Evolutionary conservation across 2,329 filamentous ascomycete genomes (phyloP).

Genomic region (Diplodia sapinea): DNA sequence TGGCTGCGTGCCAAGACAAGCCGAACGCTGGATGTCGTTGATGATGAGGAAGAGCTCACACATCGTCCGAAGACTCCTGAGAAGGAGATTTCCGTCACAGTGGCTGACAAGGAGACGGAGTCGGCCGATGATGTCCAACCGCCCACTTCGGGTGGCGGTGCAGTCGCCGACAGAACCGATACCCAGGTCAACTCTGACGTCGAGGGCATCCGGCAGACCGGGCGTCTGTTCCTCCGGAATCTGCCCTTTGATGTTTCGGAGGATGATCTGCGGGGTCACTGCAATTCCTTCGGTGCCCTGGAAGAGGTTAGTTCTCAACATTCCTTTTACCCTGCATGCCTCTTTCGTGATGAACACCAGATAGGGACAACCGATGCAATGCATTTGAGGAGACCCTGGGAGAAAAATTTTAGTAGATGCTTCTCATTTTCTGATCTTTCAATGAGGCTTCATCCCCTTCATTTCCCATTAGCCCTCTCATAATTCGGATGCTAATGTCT

Average conservation of each 20-base stretch:
- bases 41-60: constrained; percentile 60
- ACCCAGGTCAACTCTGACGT: constrained; percentile 47
- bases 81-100: constrained; percentile 29
- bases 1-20: constrained; percentile 92
- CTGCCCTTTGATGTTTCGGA: constrained; percentile 80
- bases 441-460: background rate
- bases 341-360: constrained; percentile 86
- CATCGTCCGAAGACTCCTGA: constrained; percentile 28
- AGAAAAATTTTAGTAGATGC: constrained; percentile 99
- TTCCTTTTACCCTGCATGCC: constrained; percentile 34
- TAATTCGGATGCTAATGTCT: constrained; percentile 33
- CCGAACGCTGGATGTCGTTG: constrained; percentile 80
- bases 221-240: constrained; percentile 86
- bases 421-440: constrained; percentile 78
- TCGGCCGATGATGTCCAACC: constrained; percentile 31
- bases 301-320: constrained; percentile 74
- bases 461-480: constrained; percentile 27
- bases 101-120: constrained; percentile 21
- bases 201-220: constrained; percentile 71
- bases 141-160: constrained; percentile 24
- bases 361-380: constrained; percentile 99
- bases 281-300: constrained; percentile 74
- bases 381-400: constrained; percentile 90
- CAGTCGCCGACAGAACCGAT: constrained; percentile 50
- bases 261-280: constrained; percentile 74